These are phyloP conservation scores for Brasilioporus rufonigricans DNA, from an alignment of 768 basidiomycete species.

Conservation along the genomic window DNA sequence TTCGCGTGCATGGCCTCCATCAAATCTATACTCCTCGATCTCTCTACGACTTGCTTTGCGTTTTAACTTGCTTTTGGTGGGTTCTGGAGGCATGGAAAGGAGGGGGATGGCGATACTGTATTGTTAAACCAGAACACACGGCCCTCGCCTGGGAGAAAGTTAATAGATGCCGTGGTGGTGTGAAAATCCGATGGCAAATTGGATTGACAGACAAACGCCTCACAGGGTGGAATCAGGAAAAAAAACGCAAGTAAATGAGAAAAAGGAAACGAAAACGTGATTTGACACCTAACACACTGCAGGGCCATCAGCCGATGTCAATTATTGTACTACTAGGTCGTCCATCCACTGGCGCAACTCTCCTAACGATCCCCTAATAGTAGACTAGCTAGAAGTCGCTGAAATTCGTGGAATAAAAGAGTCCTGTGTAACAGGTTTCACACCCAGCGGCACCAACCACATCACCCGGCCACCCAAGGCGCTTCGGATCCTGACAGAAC, in stretches of 20 bases:
- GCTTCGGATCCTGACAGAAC: not conserved
- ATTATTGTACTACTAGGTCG: not conserved
- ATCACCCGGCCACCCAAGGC: not conserved
- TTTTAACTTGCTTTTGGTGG: conserved; percentile 48
- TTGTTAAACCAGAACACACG: conserved; percentile 12
- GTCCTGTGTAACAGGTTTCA: conserved; percentile 6
- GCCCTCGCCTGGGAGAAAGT: conserved; percentile 23
- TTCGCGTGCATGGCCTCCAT: conserved; percentile 57
- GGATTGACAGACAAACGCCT: conserved; percentile 7
- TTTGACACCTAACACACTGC: not conserved
- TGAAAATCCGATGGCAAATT: conserved; percentile 24
- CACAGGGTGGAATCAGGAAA: conserved; percentile 2
- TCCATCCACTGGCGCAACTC: not conserved
- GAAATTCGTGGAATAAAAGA: not conserved
- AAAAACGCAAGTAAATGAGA: not conserved
- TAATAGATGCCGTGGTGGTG: conserved; percentile 27
- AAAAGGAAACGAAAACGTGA: conserved; percentile 2
- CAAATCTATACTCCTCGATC: conserved; percentile 48
- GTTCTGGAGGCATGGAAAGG: conserved; percentile 53
- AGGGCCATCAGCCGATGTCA: conserved; percentile 8
- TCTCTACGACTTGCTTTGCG: conserved; percentile 50
- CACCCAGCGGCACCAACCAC: conserved; percentile 15
- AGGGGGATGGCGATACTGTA: conserved; percentile 4
- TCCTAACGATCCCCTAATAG: not conserved
- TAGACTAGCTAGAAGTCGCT: not conserved